Percentiles rank a stretch among this genome's conserved stretches.
These are phyloP conservation scores for Cryptococcus sp. DNA, from an alignment of 1,284 basidiomycete genomes.

Conservation along the genomic window DNA sequence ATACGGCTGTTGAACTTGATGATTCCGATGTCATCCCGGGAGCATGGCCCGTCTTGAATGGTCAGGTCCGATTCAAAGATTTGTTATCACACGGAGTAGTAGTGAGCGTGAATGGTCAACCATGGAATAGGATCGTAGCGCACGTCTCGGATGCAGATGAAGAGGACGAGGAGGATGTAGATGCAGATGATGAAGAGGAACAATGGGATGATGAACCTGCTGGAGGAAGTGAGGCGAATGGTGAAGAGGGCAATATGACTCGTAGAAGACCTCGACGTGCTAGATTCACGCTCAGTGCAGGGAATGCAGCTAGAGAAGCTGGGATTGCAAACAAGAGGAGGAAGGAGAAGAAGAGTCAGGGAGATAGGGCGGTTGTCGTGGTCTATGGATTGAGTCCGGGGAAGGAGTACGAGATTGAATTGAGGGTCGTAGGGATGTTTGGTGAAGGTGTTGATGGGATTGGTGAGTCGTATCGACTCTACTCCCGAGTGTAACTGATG, in stretches of 20 bases:
- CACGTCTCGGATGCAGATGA: slow-evolving; percentile 44
- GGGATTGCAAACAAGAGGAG: slow-evolving; percentile 10
- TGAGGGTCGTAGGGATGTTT: slow-evolving; percentile 43
- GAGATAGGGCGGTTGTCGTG: slow-evolving; percentile 45
- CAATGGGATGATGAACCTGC: slow-evolving; percentile 13
- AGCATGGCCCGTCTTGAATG: slow-evolving; percentile 2
- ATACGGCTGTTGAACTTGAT: slow-evolving; percentile 34
- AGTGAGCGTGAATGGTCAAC: slow-evolving; percentile 45
- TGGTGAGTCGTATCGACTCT: slow-evolving; percentile 12
- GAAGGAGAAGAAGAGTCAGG: slow-evolving; percentile 20
- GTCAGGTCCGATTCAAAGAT: slow-evolving; percentile 42
- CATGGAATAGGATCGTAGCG: slow-evolving; percentile 46
- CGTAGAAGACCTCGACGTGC: slow-evolving; percentile 25
- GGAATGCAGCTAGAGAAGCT: slow-evolving; percentile 13
- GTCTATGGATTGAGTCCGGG: slow-evolving; percentile 45
- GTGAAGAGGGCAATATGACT: slow-evolving; percentile 19
- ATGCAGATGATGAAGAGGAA: slow-evolving; percentile 7
- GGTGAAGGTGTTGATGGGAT: slow-evolving; percentile 25
- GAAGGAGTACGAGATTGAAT: slow-evolving; percentile 48
- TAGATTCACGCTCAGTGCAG: slow-evolving; percentile 20
- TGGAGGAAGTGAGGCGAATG: slow-evolving; percentile 12
- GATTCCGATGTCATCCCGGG: slow-evolving; percentile 17
- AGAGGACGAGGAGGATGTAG: slow-evolving; percentile 15
- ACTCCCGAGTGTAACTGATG: slow-evolving; percentile 3
- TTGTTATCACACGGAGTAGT: slow-evolving; percentile 46